Base-by-base conservation (phyloP, 805 yeast genomes). In the Jamesozyma jinghongensis region DNA sequence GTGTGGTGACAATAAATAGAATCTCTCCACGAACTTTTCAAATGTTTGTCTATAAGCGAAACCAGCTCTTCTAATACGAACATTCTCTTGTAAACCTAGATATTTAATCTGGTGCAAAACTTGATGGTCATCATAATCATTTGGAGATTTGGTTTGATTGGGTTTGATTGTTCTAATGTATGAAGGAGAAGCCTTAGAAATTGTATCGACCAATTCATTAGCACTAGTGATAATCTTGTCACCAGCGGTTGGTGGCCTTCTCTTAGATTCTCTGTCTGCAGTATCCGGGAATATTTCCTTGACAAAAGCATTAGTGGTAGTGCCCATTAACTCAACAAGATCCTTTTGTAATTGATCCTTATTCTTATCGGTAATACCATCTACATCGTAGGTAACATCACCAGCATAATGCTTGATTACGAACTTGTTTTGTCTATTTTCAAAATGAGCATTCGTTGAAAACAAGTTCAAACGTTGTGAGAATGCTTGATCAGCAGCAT, bases 131-230 rank as follows among this genome's bases (percentile, higher is more conserved):
- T 88, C 95, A 59, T 85, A 92, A 53, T 90, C 97, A 31, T 79
- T 68, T 13, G 98, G 94, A 6, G 90, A 81, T 56, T 85, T 84
- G 48, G 86, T 81, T 65, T 88, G 95, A 62, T 92, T 92, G 18
- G 98, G 98, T 61, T 92, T 92, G 61, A 92, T 92, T 2, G 98
- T 92, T 70, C 98, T 81, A 50, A 92, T 92, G 61, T 92, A 92
- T 0, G 97, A 86, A 2, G 98, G 98, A 45, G 81, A 81, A n/a
- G 96, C 80, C 50, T 79, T 78, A 0, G 96, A 84, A 45, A 92
- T 69, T 0, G 97, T 92, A 26, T 82, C 86, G 38, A 90, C 95
- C 48, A 92, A 68, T 20, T 79, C 77, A 56, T 92, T 92, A 12
- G 99, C 99, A 59, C 94, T 81, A 46, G 70, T 73, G 60, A 87